phyloP scores from a whole-genome alignment of 2,329 filamentous ascomycete genomes.

The Rutstroemia sp. region DNA sequence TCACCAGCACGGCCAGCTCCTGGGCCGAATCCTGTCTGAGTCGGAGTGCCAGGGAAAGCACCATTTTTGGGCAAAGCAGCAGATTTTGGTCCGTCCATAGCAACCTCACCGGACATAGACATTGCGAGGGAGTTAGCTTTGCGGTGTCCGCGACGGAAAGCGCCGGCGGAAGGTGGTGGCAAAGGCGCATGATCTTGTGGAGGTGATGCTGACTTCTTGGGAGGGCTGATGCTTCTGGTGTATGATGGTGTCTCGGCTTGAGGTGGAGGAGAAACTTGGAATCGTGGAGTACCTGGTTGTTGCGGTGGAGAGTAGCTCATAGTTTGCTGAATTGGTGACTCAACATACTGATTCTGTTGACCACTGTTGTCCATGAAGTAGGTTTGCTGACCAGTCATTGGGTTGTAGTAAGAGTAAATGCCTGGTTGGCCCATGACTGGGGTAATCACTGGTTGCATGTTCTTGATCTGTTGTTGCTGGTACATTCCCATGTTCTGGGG shows the following conservation, averaged over 20 bases:
- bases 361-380: constrained; percentile 51
- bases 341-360: constrained; percentile 36
- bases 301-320: constrained; percentile 41
- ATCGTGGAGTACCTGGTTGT: constrained; percentile 57
- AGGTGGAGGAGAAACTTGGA: constrained; percentile 76
- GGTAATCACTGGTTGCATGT: constrained; percentile 38
- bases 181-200: constrained; percentile 64
- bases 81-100: constrained; percentile 41
- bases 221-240: constrained; percentile 57
- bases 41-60: constrained; percentile 73
- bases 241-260: constrained; percentile 44
- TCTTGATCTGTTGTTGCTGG: constrained; percentile 29
- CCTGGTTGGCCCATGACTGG: constrained; percentile 59
- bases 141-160: constrained; percentile 90
- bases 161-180: constrained; percentile 81
- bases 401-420: constrained; percentile 77
- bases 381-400: constrained; percentile 73
- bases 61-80: constrained; percentile 67
- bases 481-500: constrained; percentile 49
- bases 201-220: constrained; percentile 61
- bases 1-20: constrained; percentile 90
- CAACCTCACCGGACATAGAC: constrained; percentile 17
- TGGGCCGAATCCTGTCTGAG: constrained; percentile 75
- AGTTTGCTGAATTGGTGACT: constrained; percentile 30
- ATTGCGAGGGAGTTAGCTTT: constrained; percentile 66